Conservation (phyloP, 2,329 filamentous ascomycete species). For the Calonectria naviculata region DNA sequence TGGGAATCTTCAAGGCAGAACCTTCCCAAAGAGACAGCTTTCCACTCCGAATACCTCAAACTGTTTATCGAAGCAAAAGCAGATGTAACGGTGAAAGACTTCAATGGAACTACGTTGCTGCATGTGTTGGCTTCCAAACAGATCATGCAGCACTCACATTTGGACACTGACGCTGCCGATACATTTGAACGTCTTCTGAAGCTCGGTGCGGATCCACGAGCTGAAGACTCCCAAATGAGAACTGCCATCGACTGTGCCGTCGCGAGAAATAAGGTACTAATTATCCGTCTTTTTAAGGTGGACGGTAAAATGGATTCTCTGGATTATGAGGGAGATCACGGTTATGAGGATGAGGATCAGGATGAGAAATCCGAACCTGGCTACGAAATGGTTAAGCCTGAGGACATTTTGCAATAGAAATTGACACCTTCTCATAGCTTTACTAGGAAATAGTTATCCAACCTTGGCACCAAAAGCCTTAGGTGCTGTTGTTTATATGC, state of each 20-base stretch:
- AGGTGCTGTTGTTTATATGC: no score
- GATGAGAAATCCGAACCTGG: background rate
- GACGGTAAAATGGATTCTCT: background rate
- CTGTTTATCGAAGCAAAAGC: background rate
- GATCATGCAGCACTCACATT: background rate
- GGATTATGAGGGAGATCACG: background rate
- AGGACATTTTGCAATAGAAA: no score
- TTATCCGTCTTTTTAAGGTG: background rate
- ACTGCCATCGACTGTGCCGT: background rate
- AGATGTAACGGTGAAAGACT: background rate
- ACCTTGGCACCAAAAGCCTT: no score
- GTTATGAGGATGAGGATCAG: background rate
- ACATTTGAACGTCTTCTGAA: background rate
- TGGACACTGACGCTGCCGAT: background rate
- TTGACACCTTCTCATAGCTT: no score
- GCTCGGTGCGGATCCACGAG: background rate
- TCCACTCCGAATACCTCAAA: background rate
- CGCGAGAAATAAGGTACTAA: background rate
- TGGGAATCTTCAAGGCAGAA: background rate
- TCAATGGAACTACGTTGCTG: background rate
- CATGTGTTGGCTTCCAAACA: background rate
- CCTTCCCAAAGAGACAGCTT: background rate
- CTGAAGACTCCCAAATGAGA: background rate
- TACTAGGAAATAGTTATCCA: no score
- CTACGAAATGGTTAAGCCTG: background rate